Percentiles rank a stretch among this genome's conserved stretches.
phyloP scores from a whole-genome alignment of 257 asterid genomes.

The Petunia secreta region DNA sequence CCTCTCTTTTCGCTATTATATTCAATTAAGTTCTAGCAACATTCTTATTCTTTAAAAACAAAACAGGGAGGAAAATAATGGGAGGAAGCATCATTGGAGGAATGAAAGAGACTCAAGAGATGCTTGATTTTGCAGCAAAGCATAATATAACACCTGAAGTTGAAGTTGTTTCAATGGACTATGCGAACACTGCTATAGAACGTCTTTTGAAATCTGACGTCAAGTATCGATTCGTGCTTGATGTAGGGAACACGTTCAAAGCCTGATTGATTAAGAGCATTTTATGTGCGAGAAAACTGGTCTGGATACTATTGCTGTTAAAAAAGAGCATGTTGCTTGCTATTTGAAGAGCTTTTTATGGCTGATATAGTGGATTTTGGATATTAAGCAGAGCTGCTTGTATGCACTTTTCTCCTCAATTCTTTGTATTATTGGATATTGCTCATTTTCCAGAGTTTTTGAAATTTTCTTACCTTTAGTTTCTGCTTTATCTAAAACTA shows the following conservation, averaged over 20 bases:
- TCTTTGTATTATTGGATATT: no score
- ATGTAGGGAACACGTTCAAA: slow-evolving; percentile 26
- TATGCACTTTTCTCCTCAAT: no score
- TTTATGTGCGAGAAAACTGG: neutral
- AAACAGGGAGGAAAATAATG: slow-evolving; percentile 39
- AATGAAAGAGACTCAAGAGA: slow-evolving; percentile 50
- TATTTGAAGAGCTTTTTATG: neutral
- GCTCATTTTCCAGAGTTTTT: no score
- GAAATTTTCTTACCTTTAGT: no score
- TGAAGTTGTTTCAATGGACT: slow-evolving; percentile 26
- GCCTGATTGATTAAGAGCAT: neutral
- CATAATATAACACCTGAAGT: slow-evolving; percentile 31
- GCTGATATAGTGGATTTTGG: neutral
- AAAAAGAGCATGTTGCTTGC: neutral
- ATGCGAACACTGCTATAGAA: slow-evolving; percentile 27
- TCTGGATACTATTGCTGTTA: neutral
- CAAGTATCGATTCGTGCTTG: slow-evolving; percentile 35
- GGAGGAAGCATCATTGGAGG: slow-evolving; percentile 49
- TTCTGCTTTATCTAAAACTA: no score
- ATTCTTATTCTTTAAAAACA: neutral
- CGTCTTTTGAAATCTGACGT: slow-evolving; percentile 33
- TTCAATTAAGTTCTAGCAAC: neutral
- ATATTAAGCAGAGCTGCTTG: neutral
- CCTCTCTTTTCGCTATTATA: neutral
- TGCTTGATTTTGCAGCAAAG: slow-evolving; percentile 48